A percentile compares a stretch with the other conserved stretches of the same genome.
Evolutionary conservation across 768 basidiomycete species (phyloP).

Genomic region (Collybia sordida): DNA sequence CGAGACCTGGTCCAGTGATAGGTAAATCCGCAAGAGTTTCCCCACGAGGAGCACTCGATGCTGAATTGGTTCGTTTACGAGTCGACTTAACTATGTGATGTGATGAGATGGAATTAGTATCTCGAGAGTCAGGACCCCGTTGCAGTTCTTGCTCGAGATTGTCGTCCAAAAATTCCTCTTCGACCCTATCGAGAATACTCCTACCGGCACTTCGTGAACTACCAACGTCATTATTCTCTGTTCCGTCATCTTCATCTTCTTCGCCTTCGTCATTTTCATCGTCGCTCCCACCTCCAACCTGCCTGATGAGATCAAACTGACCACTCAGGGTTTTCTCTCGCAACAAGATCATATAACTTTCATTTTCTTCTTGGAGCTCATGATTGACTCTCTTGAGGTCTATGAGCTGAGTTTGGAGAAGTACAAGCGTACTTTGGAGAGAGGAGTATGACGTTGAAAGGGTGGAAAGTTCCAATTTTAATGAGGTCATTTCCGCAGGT

Average conservation of each 20-base stretch:
- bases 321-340: constrained; percentile 90
- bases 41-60: constrained; percentile 56
- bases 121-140: constrained; percentile 32
- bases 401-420: constrained; percentile 79
- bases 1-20: constrained; percentile 85
- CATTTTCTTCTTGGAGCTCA: constrained; percentile 92
- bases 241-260: constrained; percentile 37
- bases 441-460: constrained; percentile 84
- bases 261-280: constrained; percentile 36
- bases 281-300: constrained; percentile 52
- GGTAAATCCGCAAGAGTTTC: constrained; percentile 87
- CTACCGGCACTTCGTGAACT: constrained; percentile 58
- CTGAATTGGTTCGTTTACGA: constrained; percentile 53
- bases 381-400: constrained; percentile 89
- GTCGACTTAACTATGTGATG: constrained; percentile 41
- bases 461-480: constrained; percentile 82
- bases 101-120: constrained; percentile 35
- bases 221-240: constrained; percentile 46
- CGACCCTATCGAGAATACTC: constrained; percentile 62
- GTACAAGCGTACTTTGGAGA: constrained; percentile 79
- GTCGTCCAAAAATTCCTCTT: constrained; percentile 53
- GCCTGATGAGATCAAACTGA: constrained; percentile 74
- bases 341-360: constrained; percentile 92
- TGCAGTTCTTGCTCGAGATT: constrained; percentile 38
- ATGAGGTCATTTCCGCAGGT: constrained; percentile 84